Conservation (phyloP, 2,329 filamentous ascomycete genomes). For the Chaetomiaceae sp. region DNA sequence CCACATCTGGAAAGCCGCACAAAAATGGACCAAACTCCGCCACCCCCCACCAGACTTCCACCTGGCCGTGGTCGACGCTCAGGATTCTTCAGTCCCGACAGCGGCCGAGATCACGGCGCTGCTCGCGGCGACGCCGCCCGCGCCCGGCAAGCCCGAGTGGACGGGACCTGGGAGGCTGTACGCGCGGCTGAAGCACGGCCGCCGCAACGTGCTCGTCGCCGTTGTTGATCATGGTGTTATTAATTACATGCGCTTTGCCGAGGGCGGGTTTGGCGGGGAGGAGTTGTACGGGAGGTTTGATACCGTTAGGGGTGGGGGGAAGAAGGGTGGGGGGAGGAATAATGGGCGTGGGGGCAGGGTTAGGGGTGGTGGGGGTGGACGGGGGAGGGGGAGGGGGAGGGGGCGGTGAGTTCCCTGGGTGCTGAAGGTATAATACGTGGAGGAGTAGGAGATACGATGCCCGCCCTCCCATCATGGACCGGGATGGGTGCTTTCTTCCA, state of each 20-base stretch:
- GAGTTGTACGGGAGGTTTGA: slow-evolving; percentile 60
- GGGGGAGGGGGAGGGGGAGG: slow-evolving; percentile 21
- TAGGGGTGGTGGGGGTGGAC: slow-evolving; percentile 24
- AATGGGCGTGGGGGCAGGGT: slow-evolving; percentile 18
- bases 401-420: background rate
- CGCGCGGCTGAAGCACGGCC: slow-evolving; percentile 75
- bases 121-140: slow-evolving; percentile 67
- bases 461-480: no score
- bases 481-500: no score
- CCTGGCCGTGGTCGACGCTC: slow-evolving; percentile 74
- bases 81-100: slow-evolving; percentile 65
- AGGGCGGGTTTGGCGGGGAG: slow-evolving; percentile 75
- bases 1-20: slow-evolving; percentile 71
- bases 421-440: no score
- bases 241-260: slow-evolving; percentile 77
- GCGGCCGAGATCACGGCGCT: slow-evolving; percentile 66
- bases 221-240: slow-evolving; percentile 86
- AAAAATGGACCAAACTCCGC: slow-evolving; percentile 69
- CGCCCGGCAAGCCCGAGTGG: slow-evolving; percentile 47
- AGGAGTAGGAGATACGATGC: no score
- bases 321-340: slow-evolving; percentile 32
- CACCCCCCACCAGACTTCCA: slow-evolving; percentile 79
- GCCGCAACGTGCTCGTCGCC: slow-evolving; percentile 77
- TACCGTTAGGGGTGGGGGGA: slow-evolving; percentile 27
- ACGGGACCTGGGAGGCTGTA: slow-evolving; percentile 55